Conservation (phyloP, 192 early-diverging fungal genomes). For the Coemansia sp. region DNA sequence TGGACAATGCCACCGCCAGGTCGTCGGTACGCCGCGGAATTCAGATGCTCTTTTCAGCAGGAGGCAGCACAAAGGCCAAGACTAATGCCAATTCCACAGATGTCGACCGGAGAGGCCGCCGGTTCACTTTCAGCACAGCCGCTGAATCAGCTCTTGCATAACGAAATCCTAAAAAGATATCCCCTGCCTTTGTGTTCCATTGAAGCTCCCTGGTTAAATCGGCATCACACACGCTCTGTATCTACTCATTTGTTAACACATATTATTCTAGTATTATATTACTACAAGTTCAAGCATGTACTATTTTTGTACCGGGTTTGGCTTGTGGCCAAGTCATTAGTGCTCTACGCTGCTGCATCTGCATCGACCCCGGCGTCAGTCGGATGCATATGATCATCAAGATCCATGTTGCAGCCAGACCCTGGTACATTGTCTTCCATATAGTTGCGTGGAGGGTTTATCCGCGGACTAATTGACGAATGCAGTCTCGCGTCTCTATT, state of each 20-base stretch:
- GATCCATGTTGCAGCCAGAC: not conserved
- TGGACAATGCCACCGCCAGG: not conserved
- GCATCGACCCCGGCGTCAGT: not conserved
- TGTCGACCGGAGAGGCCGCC: not conserved
- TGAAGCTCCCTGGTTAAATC: no score
- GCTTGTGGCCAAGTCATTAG: not conserved
- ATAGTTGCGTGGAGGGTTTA: not conserved
- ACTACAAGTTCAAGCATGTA: no score
- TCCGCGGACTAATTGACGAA: not conserved
- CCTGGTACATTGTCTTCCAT: not conserved
- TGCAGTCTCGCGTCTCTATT: slow-evolving; percentile 1
- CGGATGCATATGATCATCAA: not conserved
- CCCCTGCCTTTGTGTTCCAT: no score
- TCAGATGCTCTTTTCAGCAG: not conserved
- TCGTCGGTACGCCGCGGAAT: slow-evolving; percentile 1
- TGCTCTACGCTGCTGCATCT: not conserved
- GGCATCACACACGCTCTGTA: not conserved
- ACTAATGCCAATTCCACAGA: not conserved
- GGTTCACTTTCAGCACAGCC: slow-evolving; percentile 10
- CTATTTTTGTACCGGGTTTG: no score
- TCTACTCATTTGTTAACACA: not conserved
- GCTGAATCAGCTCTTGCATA: slow-evolving; percentile 12
- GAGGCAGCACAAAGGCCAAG: slow-evolving; percentile 2
- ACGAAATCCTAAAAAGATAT: no score
- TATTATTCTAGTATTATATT: no score